A percentile compares a stretch with the other conserved stretches of the same genome.
These are phyloP conservation scores for Verticillium albo-atrum DNA, from an alignment of 2,329 filamentous ascomycete genomes.

Conservation along the genomic window DNA sequence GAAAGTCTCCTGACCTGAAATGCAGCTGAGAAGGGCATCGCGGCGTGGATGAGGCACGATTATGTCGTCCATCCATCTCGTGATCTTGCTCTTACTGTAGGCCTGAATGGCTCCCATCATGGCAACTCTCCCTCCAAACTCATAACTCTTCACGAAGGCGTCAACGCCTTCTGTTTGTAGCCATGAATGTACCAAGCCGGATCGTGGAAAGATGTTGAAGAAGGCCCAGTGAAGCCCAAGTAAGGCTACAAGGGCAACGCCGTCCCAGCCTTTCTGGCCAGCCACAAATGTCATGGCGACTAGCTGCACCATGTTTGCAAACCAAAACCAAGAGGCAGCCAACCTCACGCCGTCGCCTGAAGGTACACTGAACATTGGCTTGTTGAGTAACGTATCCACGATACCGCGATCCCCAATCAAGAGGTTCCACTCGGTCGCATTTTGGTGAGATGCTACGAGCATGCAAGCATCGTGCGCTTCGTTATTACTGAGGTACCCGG, in stretches of 20 bases:
- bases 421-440: constrained; percentile 19
- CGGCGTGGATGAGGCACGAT: neutral
- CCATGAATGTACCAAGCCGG: neutral
- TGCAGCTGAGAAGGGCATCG: neutral
- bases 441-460: constrained; percentile 19
- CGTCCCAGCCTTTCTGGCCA: constrained; percentile 78
- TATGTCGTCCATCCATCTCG: neutral
- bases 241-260: constrained; percentile 83
- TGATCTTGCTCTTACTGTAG: neutral
- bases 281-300: constrained; percentile 16
- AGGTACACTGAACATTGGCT: constrained; percentile 18
- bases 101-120: neutral
- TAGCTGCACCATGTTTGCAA: constrained; percentile 16
- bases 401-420: constrained; percentile 20
- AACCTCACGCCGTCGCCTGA: constrained; percentile 1
- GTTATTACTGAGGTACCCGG: constrained; percentile 16
- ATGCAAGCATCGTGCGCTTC: constrained; percentile 21
- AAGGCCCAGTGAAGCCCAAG: constrained; percentile 68
- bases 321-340: constrained; percentile 11
- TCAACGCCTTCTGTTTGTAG: neutral
- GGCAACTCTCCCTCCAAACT: neutral
- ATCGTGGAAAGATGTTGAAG: neutral
- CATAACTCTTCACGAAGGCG: neutral
- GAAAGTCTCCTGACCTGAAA: neutral
- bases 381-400: constrained; percentile 20